A percentile compares a stretch with the other conserved stretches of the same genome.
Conservation (phyloP, 1,284 basidiomycete genomes). For the Schizophyllum amplum region DNA sequence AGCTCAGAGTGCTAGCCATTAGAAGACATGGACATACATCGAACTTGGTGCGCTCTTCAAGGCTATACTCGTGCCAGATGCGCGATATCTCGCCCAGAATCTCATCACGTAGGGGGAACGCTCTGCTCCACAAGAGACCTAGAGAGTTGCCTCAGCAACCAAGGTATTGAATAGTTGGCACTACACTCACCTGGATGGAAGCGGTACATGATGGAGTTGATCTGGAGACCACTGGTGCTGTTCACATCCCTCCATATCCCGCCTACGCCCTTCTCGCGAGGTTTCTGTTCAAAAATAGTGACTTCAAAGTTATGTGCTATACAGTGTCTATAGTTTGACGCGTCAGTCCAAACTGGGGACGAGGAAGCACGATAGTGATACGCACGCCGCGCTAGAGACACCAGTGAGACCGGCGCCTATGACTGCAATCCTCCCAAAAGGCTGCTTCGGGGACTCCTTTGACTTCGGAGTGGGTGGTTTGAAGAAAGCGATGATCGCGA, state of each 20-base stretch:
- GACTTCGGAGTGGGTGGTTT: constrained; percentile 29
- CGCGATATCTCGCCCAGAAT: constrained; percentile 43
- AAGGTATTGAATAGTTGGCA: no score
- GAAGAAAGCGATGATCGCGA: constrained; percentile 31
- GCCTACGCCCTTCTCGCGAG: constrained; percentile 25
- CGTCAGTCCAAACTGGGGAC: background rate
- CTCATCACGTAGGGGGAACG: constrained; percentile 49
- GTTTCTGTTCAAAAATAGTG: constrained; percentile 35
- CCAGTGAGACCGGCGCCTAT: constrained; percentile 46
- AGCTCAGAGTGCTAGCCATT: background rate
- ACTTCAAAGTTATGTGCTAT: constrained; percentile 50
- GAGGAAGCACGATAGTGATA: no score
- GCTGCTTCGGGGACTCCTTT: constrained; percentile 16
- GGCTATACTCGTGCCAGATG: constrained; percentile 48
- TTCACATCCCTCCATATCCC: constrained; percentile 62
- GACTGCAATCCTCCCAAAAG: constrained; percentile 39
- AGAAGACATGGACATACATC: constrained; percentile 21
- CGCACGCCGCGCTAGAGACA: constrained; percentile 38
- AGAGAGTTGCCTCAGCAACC: no score
- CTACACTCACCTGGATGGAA: constrained; percentile 33
- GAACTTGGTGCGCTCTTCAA: constrained; percentile 43
- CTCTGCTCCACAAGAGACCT: constrained; percentile 32
- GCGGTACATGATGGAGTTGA: constrained; percentile 51
- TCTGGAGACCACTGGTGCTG: constrained; percentile 49
- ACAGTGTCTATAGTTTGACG: constrained; percentile 26